Base-by-base conservation (phyloP, 1,284 basidiomycete species). In the Ceratorhiza oryzae-sativae region DNA sequence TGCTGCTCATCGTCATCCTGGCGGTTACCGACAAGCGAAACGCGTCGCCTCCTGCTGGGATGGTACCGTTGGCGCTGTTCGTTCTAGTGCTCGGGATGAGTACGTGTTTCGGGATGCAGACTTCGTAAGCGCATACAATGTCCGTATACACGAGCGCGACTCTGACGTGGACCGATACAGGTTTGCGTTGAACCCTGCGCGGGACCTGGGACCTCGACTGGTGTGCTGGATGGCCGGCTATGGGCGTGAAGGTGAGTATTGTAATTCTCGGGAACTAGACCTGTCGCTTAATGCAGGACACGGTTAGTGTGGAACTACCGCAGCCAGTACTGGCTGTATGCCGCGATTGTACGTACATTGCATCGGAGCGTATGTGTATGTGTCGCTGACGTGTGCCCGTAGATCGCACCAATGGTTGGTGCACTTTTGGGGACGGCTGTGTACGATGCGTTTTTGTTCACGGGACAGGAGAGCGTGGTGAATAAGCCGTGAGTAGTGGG, bases 301-400 rank as follows among this genome's bases (percentile, higher is more conserved):
- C n/a, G n/a, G n/a, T 49, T 27, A 56, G 71, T 65, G 13, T 72
- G 48, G 71, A 61, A 72, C 41, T 74, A 34, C 48, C 73, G 60
- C 12, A 84, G 82, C 76, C 88, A 90, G 73, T 93, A 92, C 77
- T 93, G 90, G 90, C 73, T 91, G 15, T 93, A 91, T 91, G 88
- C 87, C 75, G 86, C 89, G 13, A 75, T 88, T 13, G 79, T 90
- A 70, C 39, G 74, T 72, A 15, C 32, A 42, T 36, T n/a, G 4
- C 15, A 15, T 41, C 15, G 12, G 10, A 18, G 36, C 13, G 13
- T 6, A 6, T 39, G 13, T 39, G 76, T 77, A 13, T 6, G 13
- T 6, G 8, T 13, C 13, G 8, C 45, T 72, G 20, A 58, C 36
- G 13, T 23, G 9, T 20, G 15, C 23, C 8, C 73, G 72, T 56